Percentiles rank a stretch among this genome's conserved stretches.
Evolutionary conservation across 768 basidiomycete genomes (phyloP).

Genomic region (Clitopilus passeckerianus): DNA sequence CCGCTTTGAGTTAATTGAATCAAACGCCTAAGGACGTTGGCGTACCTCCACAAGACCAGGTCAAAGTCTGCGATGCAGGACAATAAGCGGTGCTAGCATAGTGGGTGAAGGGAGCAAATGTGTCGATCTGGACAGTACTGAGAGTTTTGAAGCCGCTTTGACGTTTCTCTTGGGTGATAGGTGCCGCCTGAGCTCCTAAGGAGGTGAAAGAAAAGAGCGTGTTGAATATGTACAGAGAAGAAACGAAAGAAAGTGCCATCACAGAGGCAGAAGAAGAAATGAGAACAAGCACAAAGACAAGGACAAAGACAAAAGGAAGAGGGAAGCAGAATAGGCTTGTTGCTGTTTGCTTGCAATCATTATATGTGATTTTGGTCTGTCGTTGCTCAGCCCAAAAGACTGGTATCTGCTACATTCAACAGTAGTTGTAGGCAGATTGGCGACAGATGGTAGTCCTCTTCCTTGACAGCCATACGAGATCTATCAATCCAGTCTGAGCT

Average conservation of each 20-base stretch:
- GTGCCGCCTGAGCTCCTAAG: background rate
- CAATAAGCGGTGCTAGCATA: conserved; percentile 53
- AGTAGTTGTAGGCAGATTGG: background rate
- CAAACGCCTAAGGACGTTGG: background rate
- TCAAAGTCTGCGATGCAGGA: conserved; percentile 29
- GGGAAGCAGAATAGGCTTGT: background rate
- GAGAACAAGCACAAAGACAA: background rate
- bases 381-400: background rate
- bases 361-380: background rate
- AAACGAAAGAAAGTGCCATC: background rate
- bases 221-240: background rate
- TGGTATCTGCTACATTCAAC: background rate
- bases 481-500: background rate
- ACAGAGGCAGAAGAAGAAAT: background rate
- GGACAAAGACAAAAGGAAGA: background rate
- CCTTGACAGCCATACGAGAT: background rate
- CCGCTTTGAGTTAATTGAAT: background rate
- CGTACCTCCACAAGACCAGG: conserved; percentile 49
- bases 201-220: background rate
- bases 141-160: conserved; percentile 12
- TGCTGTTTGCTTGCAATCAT: background rate
- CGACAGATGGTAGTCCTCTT: background rate
- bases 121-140: conserved; percentile 31
- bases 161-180: background rate
- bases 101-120: conserved; percentile 42